These are phyloP conservation scores for Xylariaceae sp. DNA, from an alignment of 2,329 filamentous ascomycete genomes.

Conservation along the genomic window DNA sequence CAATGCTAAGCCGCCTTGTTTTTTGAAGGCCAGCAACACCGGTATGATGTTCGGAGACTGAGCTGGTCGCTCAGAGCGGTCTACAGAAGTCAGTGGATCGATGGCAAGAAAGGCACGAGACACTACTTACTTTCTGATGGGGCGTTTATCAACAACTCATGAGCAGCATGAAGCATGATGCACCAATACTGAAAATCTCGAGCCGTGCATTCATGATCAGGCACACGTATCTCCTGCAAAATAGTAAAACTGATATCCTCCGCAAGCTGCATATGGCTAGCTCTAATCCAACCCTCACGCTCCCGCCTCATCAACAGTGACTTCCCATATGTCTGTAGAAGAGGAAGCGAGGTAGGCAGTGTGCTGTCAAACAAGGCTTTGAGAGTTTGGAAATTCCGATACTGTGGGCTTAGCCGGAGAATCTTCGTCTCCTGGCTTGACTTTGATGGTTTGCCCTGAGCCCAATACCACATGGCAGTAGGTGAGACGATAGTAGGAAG, in stretches of 20 bases:
- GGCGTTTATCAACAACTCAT: slow-evolving; percentile 72
- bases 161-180: slow-evolving; percentile 69
- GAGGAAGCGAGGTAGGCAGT: slow-evolving; percentile 71
- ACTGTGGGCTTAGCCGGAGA: slow-evolving; percentile 37
- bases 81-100: slow-evolving; percentile 30
- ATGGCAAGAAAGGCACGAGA: slow-evolving; percentile 9
- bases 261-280: slow-evolving; percentile 51
- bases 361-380: slow-evolving; percentile 72
- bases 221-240: slow-evolving; percentile 57
- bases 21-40: slow-evolving; percentile 81
- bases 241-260: slow-evolving; percentile 66
- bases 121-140: slow-evolving; percentile 27
- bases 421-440: slow-evolving; percentile 20
- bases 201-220: slow-evolving; percentile 42
- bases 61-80: slow-evolving; percentile 44
- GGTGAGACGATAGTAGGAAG: slow-evolving; percentile 26
- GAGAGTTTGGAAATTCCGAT: slow-evolving; percentile 71
- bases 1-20: slow-evolving; percentile 66
- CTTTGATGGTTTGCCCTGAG: slow-evolving; percentile 16
- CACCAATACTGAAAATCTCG: slow-evolving; percentile 77
- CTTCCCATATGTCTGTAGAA: slow-evolving; percentile 82
- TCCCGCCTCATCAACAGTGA: slow-evolving; percentile 70
- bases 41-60: slow-evolving; percentile 59
- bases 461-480: slow-evolving; percentile 24
- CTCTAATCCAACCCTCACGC: slow-evolving; percentile 55